These are phyloP conservation scores for Ophiocordyceps sinensis DNA, from an alignment of 2,329 filamentous ascomycete genomes.

Conservation along the genomic window DNA sequence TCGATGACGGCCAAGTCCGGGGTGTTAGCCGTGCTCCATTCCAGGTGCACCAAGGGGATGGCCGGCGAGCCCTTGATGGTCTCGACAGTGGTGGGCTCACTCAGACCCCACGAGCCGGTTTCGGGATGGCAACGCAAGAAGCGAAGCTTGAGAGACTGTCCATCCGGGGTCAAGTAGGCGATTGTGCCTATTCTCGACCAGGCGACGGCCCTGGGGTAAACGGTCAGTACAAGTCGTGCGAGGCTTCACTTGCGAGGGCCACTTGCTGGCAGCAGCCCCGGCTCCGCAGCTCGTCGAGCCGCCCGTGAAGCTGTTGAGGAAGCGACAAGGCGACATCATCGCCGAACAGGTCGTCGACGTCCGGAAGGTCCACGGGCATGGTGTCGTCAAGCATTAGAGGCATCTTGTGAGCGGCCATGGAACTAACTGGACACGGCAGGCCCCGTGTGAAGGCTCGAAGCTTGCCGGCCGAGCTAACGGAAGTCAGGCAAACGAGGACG, in stretches of 20 bases:
- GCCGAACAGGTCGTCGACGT: conserved; percentile 63
- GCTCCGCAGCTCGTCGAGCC: conserved; percentile 61
- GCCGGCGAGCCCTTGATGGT: conserved; percentile 48
- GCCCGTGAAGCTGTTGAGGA: conserved; percentile 49
- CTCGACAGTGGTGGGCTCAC: conserved; percentile 51
- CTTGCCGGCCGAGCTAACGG: no score
- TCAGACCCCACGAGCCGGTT: conserved; percentile 62
- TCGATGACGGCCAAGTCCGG: conserved; percentile 78
- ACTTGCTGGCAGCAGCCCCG: conserved; percentile 71
- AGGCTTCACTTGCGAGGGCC: not conserved
- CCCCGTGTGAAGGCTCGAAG: no score
- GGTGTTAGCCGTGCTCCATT: conserved; percentile 59
- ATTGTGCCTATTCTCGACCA: conserved; percentile 86
- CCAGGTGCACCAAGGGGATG: conserved; percentile 61
- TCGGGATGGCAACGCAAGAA: conserved; percentile 55
- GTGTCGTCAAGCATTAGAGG: conserved; percentile 25
- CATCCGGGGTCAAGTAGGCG: conserved; percentile 63
- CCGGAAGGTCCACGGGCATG: conserved; percentile 38
- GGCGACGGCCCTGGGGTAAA: conserved; percentile 48
- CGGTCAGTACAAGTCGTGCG: not conserved
- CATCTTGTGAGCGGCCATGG: conserved; percentile 25
- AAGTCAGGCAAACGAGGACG: no score
- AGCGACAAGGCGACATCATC: conserved; percentile 49
- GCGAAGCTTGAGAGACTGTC: conserved; percentile 54
- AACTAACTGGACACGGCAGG: not conserved